Evolutionary conservation across 2,329 filamentous ascomycete genomes (phyloP).

Genomic region (Ophiostoma novo-ulmi): DNA sequence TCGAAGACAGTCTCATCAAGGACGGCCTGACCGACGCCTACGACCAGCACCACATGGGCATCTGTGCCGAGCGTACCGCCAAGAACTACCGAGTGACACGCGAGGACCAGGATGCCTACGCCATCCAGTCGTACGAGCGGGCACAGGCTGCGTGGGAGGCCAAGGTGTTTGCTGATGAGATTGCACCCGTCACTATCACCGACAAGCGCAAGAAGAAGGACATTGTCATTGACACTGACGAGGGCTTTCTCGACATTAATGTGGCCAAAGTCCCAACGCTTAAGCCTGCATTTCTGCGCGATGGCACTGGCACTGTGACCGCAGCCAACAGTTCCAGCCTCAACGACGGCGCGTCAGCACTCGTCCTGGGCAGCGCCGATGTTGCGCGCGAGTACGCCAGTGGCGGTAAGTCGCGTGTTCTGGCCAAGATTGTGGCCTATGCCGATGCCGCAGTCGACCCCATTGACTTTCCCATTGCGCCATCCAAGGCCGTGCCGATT

Average conservation of each 20-base stretch:
- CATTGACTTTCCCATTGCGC: conserved; percentile 91
- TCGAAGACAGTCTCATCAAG: conserved; percentile 89
- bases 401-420: conserved; percentile 59
- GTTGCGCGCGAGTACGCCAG: conserved; percentile 75
- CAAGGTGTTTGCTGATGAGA: conserved; percentile 80
- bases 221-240: conserved; percentile 71
- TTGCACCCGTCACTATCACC: conserved; percentile 80
- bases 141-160: conserved; percentile 85
- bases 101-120: conserved; percentile 85
- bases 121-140: conserved; percentile 81
- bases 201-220: conserved; percentile 64
- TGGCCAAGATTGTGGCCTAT: conserved; percentile 79
- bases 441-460: conserved; percentile 88
- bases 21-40: conserved; percentile 96
- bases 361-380: conserved; percentile 77
- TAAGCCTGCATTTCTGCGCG: conserved; percentile 84
- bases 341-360: conserved; percentile 87
- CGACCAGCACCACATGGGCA: conserved; percentile 95
- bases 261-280: conserved; percentile 78
- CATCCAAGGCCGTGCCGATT: conserved; percentile 85
- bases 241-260: conserved; percentile 84
- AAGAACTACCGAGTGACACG: conserved; percentile 78
- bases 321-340: conserved; percentile 91
- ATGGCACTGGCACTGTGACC: conserved; percentile 84
- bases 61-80: conserved; percentile 89